These are phyloP conservation scores for Stemphylium vesicarium DNA, from an alignment of 2,329 filamentous ascomycete genomes.

Conservation along the genomic window DNA sequence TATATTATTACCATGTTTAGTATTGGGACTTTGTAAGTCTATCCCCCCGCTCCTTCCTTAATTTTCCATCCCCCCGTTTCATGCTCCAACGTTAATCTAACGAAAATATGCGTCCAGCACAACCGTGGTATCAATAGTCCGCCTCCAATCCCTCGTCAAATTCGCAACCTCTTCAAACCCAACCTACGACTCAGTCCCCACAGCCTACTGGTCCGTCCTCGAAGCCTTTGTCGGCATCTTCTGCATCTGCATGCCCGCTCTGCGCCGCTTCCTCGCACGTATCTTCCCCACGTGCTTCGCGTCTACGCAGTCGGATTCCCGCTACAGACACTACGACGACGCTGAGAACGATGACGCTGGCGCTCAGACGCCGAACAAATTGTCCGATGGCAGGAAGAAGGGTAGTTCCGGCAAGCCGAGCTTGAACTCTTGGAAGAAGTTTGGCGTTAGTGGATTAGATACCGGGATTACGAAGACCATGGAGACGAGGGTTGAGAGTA, in stretches of 20 bases:
- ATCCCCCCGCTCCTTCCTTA: too few species aligned
- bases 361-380: background rate
- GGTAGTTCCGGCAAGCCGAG: background rate
- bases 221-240: constrained; percentile 25
- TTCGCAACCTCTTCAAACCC: constrained; percentile 51
- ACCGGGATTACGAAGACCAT: background rate
- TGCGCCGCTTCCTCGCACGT: constrained; percentile 20
- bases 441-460: background rate
- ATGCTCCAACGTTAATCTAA: constrained; percentile 5
- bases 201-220: constrained; percentile 22
- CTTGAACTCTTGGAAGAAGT: background rate
- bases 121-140: constrained; percentile 51
- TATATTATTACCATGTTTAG: constrained; percentile 41
- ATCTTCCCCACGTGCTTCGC: constrained; percentile 43
- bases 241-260: constrained; percentile 26
- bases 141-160: constrained; percentile 49
- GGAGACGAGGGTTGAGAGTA: background rate
- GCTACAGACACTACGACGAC: background rate
- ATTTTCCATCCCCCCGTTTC: too few species aligned
- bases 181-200: constrained; percentile 39
- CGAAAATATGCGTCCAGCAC: constrained; percentile 2
- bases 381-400: background rate
- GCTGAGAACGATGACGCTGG: background rate
- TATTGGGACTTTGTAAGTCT: constrained; percentile 45
- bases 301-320: constrained; percentile 9